Percentiles rank a stretch among this genome's conserved stretches.
These are phyloP conservation scores for Neostapfia colusana DNA, from an alignment of 176 grass and related monocot genomes.

Conservation along the genomic window DNA sequence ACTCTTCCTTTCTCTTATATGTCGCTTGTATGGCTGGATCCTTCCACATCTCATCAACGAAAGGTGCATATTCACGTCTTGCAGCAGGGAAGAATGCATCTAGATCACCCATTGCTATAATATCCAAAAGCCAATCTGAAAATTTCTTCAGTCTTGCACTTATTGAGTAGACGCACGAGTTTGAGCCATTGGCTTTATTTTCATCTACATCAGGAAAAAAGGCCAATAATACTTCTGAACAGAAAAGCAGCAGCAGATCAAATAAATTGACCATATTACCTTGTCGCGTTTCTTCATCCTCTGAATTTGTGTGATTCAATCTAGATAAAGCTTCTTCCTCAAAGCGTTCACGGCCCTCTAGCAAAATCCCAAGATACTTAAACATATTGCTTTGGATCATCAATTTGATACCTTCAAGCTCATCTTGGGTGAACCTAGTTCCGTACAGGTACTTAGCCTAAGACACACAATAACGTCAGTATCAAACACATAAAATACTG, in stretches of 20 bases:
- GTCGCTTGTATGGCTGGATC: constrained; percentile 88
- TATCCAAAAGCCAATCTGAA: constrained; percentile 97
- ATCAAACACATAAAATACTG: constrained; percentile 17
- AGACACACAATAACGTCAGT: constrained; percentile 20
- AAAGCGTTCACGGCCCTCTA: constrained; percentile 86
- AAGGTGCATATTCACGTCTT: constrained; percentile 90
- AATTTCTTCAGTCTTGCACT: constrained; percentile 90
- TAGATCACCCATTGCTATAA: constrained; percentile 91
- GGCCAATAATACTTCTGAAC: not conserved
- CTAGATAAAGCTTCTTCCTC: constrained; percentile 83
- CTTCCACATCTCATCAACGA: constrained; percentile 92
- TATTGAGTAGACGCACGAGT: constrained; percentile 83
- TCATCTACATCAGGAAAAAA: constrained; percentile 52
- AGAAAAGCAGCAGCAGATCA: not conserved
- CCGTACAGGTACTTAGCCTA: constrained; percentile 88
- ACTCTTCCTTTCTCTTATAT: constrained; percentile 82
- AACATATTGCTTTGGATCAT: constrained; percentile 99
- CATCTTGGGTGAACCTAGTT: constrained; percentile 70
- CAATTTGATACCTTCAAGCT: constrained; percentile 84
- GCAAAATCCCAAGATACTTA: constrained; percentile 93
- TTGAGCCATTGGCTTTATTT: constrained; percentile 44
- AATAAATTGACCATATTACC: constrained; percentile 44
- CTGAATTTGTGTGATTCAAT: constrained; percentile 23
- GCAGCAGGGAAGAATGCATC: constrained; percentile 98
- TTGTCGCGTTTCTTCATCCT: constrained; percentile 39